Base-by-base conservation (phyloP, 2,329 filamentous ascomycete species). In the Xylariaceae sp. region DNA sequence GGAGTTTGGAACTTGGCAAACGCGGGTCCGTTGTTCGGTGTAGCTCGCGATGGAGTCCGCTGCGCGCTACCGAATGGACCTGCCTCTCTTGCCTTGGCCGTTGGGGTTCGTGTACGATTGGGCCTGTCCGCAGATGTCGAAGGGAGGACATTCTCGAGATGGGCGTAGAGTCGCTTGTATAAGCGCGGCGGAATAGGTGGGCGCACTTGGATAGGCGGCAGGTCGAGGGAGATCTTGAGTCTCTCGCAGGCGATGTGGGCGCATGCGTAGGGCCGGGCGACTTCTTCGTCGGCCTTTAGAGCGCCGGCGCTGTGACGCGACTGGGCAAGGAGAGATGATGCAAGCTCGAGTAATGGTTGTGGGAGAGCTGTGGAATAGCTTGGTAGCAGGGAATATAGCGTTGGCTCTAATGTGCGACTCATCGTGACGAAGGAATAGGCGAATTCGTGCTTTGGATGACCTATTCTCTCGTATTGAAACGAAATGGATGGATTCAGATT, bases 231-330 rank as follows among this genome's bases (percentile, higher is more conserved):
- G 53, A 85, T 87, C 67, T 91, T 91, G 40, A 96, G 77, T 51
- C 89, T 83, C 64, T 92, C 89, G 68, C 91, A 97, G 26, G 94
- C 94, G 57, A 99, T 81, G 71, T 96, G 86, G 11, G 89, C 88
- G 69, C 91, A 96, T 3, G 87, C 88, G 70, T 94, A 94, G 3
- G 82, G 79, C 26, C 91, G 81, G n/a, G 87, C 89, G 60, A 94
- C 84, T 70, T 96, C 91, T 70, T 96, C 91, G 53, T 95, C 89
- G 2, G 85, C 80, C 68, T 91, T 95, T 51, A 96, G 76, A 12
- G 81, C 87, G 65, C 83, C 85, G 48, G 89, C 89, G 64, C 84
- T 85, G 66, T 85, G 83, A 35, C 89, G 84, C 9, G 90, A 95
- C 70, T 94, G 90, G 1, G 88, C 85, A 44, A 95, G 80, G 5